phyloP scores from a whole-genome alignment of 768 basidiomycete species.

The Trametes meyenii region DNA sequence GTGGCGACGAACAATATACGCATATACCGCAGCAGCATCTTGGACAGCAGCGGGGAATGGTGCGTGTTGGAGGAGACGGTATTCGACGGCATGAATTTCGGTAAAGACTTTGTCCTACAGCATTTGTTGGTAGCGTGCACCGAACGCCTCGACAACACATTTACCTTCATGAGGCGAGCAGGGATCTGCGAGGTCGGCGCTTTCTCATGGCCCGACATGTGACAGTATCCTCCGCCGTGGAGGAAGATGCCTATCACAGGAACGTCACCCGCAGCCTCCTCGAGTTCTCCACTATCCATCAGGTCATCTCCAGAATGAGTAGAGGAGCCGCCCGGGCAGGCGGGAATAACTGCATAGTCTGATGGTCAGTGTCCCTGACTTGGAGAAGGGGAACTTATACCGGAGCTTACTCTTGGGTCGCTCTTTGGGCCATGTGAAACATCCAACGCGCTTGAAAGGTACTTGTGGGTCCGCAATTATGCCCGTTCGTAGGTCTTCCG shows the following conservation, averaged over 20 bases:
- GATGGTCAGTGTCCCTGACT: background rate
- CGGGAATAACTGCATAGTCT: slow-evolving; percentile 9
- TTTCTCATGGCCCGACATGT: slow-evolving; percentile 58
- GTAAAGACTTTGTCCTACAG: slow-evolving; percentile 36
- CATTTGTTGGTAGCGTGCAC: background rate
- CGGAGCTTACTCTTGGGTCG: slow-evolving; percentile 24
- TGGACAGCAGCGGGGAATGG: slow-evolving; percentile 57
- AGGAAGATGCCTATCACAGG: slow-evolving; percentile 52
- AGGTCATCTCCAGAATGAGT: slow-evolving; percentile 8
- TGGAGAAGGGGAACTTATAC: background rate
- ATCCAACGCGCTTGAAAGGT: slow-evolving; percentile 47
- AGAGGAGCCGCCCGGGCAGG: background rate
- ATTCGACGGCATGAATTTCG: slow-evolving; percentile 49
- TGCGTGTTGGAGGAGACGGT: slow-evolving; percentile 53
- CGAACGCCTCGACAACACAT: background rate
- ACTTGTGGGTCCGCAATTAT: slow-evolving; percentile 44
- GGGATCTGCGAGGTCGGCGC: slow-evolving; percentile 53
- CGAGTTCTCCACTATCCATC: slow-evolving; percentile 26
- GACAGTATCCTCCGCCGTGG: slow-evolving; percentile 59
- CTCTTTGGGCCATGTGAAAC: slow-evolving; percentile 51
- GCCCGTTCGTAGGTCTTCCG: slow-evolving; percentile 43
- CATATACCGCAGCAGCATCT: slow-evolving; percentile 55
- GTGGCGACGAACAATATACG: slow-evolving; percentile 43
- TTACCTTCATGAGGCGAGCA: slow-evolving; percentile 46
- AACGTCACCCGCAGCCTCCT: slow-evolving; percentile 31